These are phyloP conservation scores for Amphichorda felina DNA, from an alignment of 2,329 filamentous ascomycete species.

Conservation along the genomic window DNA sequence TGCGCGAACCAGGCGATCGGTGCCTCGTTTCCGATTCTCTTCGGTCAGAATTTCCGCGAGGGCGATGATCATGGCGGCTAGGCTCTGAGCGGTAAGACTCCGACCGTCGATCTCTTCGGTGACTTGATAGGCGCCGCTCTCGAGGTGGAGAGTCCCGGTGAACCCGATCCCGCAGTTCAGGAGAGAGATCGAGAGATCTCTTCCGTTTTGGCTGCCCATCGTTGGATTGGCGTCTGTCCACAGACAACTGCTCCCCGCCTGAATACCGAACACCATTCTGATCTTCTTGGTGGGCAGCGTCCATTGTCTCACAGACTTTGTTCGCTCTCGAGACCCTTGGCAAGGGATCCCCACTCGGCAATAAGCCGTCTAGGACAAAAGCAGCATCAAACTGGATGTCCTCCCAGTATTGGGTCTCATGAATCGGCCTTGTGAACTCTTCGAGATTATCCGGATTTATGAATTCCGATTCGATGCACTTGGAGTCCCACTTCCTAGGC, in stretches of 20 bases:
- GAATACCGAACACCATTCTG: too few species aligned
- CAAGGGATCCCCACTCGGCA: constrained; percentile 1
- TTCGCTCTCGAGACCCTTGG: not conserved
- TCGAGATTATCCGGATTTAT: constrained; percentile 28
- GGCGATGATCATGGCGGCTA: not conserved
- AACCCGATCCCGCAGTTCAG: not conserved
- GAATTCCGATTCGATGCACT: constrained; percentile 30
- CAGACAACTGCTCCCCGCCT: too few species aligned
- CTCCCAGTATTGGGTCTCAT: constrained; percentile 26
- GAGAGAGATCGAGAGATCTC: not conserved
- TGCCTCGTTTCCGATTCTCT: not conserved
- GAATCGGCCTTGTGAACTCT: constrained; percentile 28
- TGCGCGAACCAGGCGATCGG: not conserved
- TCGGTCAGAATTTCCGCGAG: not conserved
- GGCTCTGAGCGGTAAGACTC: not conserved
- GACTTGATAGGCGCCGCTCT: not conserved
- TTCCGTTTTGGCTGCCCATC: not conserved
- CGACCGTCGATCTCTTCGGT: not conserved
- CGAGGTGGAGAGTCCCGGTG: not conserved
- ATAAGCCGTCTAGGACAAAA: constrained; percentile 15
- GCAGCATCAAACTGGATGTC: constrained; percentile 29
- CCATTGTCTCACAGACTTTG: not conserved
- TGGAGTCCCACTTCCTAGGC: constrained; percentile 29
- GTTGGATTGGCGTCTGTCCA: too few species aligned
- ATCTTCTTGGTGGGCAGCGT: too few species aligned